phyloP scores from a whole-genome alignment of 1,139 yeast species.

The Diutina siamensis region DNA sequence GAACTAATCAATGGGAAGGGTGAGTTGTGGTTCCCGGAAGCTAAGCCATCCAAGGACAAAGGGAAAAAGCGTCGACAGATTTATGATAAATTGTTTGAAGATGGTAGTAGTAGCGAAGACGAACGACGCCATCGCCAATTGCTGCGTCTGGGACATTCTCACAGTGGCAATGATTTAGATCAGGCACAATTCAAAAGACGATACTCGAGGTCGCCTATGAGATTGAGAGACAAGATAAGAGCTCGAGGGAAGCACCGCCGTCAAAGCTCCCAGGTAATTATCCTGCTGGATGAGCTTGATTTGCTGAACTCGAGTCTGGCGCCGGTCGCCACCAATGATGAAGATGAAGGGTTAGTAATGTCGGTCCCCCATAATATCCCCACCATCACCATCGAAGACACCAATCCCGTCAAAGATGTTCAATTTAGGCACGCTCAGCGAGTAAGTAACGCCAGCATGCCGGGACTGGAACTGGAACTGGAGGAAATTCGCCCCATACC shows the following conservation, averaged over 20 bases:
- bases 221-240: not conserved
- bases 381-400: not conserved
- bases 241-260: not conserved
- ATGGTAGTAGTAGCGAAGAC: slow-evolving; percentile 1
- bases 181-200: not conserved
- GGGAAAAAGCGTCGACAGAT: not conserved
- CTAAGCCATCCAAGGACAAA: not conserved
- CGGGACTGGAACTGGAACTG: not conserved
- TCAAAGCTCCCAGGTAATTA: not conserved
- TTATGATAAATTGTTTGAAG: slow-evolving; percentile 1
- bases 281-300: slow-evolving; percentile 2
- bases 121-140: not conserved
- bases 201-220: not conserved
- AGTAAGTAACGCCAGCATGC: not conserved
- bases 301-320: not conserved
- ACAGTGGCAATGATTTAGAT: not conserved
- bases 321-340: not conserved
- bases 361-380: not conserved
- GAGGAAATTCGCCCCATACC: not conserved
- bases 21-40: slow-evolving; percentile 33
- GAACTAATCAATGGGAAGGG: slow-evolving; percentile 46
- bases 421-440: not conserved
- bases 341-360: not conserved
- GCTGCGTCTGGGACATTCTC: not conserved
- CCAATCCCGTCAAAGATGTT: not conserved